Conservation (phyloP, 768 basidiomycete genomes). For the Rhodosporidiobolus odoratus region DNA sequence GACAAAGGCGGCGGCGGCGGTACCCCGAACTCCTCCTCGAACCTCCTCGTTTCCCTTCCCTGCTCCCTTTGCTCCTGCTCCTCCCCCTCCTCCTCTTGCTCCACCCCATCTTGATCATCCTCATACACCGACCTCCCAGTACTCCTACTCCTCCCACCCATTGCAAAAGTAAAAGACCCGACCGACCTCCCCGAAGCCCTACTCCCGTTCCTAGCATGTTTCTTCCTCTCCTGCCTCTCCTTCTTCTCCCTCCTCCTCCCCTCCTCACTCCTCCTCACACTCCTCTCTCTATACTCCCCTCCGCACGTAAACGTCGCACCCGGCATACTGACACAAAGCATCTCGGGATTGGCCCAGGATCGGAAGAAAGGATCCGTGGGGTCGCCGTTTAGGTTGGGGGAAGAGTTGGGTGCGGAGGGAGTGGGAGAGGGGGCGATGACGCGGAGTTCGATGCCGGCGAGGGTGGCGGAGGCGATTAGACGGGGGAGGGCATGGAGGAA, state of each 20-base stretch:
- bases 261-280: conserved; percentile 15
- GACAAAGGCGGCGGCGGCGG: conserved; percentile 17
- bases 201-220: not conserved
- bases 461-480: not conserved
- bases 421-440: conserved; percentile 3
- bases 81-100: not conserved
- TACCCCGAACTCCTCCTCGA: conserved; percentile 18
- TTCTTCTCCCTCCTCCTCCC: conserved; percentile 16
- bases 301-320: conserved; percentile 10
- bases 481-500: conserved; percentile 18
- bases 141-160: not conserved
- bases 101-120: not conserved
- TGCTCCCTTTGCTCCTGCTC: not conserved
- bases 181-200: not conserved
- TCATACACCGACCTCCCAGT: not conserved
- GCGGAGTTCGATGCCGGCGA: conserved; percentile 23
- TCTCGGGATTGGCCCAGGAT: conserved; percentile 23
- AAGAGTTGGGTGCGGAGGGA: not conserved
- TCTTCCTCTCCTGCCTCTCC: not conserved
- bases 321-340: conserved; percentile 28
- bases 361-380: conserved; percentile 29
- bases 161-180: too few relatives aligned
- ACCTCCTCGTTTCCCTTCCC: not conserved
- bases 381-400: not conserved
- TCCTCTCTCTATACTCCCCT: conserved; percentile 19